Percentiles rank a stretch among this genome's conserved stretches.
These are phyloP conservation scores for Piloderma croceum DNA, from an alignment of 768 basidiomycete genomes.

Conservation along the genomic window DNA sequence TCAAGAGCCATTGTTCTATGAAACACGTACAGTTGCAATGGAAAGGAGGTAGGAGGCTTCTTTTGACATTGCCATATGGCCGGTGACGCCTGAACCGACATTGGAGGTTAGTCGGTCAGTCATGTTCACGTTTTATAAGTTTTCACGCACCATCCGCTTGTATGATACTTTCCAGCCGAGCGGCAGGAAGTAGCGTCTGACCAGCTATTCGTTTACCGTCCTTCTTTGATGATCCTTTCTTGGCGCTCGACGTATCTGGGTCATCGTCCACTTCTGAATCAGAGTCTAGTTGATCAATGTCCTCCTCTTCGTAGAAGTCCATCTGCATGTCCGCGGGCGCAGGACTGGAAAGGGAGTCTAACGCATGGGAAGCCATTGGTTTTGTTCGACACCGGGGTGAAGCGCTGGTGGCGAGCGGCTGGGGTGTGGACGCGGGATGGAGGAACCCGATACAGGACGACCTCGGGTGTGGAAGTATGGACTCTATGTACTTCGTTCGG, in stretches of 20 bases:
- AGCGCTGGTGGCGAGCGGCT: too few relatives aligned
- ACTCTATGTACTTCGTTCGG: too few relatives aligned
- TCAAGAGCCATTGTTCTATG: background rate
- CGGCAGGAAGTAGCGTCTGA: conserved; percentile 59
- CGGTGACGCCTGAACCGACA: conserved; percentile 43
- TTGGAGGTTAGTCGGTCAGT: conserved; percentile 8
- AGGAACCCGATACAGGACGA: too few relatives aligned
- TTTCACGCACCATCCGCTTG: conserved; percentile 63
- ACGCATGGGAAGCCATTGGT: too few relatives aligned
- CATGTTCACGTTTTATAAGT: background rate
- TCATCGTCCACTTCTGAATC: conserved; percentile 34
- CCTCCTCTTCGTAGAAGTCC: conserved; percentile 47
- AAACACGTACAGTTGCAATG: conserved; percentile 58
- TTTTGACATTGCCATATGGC: conserved; percentile 63
- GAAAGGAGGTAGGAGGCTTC: conserved; percentile 72
- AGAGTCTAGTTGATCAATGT: conserved; percentile 62
- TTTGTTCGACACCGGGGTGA: too few relatives aligned
- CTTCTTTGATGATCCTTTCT: conserved; percentile 25
- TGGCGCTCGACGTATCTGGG: conserved; percentile 9
- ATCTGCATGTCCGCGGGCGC: conserved; percentile 14
- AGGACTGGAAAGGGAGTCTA: too few relatives aligned
- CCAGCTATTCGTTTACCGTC: conserved; percentile 43
- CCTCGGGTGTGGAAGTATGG: too few relatives aligned
- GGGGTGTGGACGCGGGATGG: too few relatives aligned
- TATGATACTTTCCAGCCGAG: conserved; percentile 69